Percentiles rank a stretch among this genome's conserved stretches.
These are phyloP conservation scores for Taiwanofungus camphoratus DNA, from an alignment of 1,284 basidiomycete species.

Conservation along the genomic window DNA sequence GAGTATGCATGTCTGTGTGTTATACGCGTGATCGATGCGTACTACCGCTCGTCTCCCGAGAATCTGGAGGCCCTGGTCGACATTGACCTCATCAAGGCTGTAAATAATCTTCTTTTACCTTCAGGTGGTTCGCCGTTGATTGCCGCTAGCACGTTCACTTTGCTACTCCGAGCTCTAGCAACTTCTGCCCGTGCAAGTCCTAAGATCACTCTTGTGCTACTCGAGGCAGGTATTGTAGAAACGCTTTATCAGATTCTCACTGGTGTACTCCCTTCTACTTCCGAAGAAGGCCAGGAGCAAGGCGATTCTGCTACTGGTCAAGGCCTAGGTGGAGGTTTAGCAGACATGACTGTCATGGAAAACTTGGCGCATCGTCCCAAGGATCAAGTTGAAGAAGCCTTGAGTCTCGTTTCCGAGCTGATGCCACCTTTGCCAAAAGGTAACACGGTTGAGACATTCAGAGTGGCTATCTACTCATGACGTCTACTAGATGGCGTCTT, in stretches of 20 bases:
- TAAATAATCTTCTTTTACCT: conserved; percentile 82
- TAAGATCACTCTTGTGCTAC: conserved; percentile 76
- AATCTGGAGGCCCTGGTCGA: conserved; percentile 85
- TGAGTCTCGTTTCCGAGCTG: conserved; percentile 83
- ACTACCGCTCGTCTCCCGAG: conserved; percentile 76
- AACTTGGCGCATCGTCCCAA: conserved; percentile 95
- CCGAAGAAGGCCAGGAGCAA: conserved; percentile 53
- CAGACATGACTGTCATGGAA: conserved; percentile 97
- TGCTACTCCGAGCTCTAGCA: conserved; percentile 81
- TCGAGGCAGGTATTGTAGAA: conserved; percentile 87
- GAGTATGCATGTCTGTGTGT: conserved; percentile 92
- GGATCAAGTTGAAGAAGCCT: conserved; percentile 91
- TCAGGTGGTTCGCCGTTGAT: conserved; percentile 82
- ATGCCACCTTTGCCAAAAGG: conserved; percentile 90
- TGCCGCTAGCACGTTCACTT: conserved; percentile 81
- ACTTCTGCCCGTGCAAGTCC: conserved; percentile 83
- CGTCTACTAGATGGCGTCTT: conserved; percentile 77
- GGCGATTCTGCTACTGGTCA: conserved; percentile 59
- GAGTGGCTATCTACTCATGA: conserved; percentile 8
- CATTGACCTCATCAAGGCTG: conserved; percentile 73
- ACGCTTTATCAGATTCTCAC: conserved; percentile 92
- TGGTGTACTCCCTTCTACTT: conserved; percentile 75
- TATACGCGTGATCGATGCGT: conserved; percentile 88
- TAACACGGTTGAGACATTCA: conserved; percentile 22
- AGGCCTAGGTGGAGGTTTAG: conserved; percentile 77